Percentiles rank a stretch among this genome's conserved stretches.
phyloP scores from a whole-genome alignment of 2,329 filamentous ascomycete species.

The Clarireedia paspali region DNA sequence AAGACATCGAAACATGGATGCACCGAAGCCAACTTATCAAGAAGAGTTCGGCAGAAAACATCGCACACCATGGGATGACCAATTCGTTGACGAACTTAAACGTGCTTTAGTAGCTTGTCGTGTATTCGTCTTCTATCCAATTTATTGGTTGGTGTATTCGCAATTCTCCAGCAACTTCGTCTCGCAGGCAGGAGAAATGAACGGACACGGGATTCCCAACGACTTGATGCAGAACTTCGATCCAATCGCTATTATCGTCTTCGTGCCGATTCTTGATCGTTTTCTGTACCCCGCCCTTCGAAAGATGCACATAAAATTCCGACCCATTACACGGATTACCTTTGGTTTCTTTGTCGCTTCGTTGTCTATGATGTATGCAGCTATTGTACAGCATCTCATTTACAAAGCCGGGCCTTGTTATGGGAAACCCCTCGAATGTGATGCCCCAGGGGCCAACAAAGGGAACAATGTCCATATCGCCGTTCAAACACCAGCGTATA shows the following conservation, averaged over 20 bases:
- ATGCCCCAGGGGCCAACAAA: slow-evolving; percentile 3
- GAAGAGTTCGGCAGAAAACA: slow-evolving; percentile 35
- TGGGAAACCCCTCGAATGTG: slow-evolving; percentile 26
- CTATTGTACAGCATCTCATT: slow-evolving; percentile 37
- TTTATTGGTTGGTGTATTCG: slow-evolving; percentile 42
- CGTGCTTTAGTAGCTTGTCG: slow-evolving; percentile 53
- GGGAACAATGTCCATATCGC: slow-evolving; percentile 28
- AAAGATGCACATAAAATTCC: slow-evolving; percentile 46
- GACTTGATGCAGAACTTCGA: slow-evolving; percentile 55
- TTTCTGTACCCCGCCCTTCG: slow-evolving; percentile 51
- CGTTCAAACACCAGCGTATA: slow-evolving; percentile 38
- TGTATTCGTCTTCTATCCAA: slow-evolving; percentile 48
- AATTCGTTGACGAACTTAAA: slow-evolving; percentile 32
- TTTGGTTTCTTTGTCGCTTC: slow-evolving; percentile 49
- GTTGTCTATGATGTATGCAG: slow-evolving; percentile 6
- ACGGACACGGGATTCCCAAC: slow-evolving; percentile 46
- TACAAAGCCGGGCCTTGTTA: slow-evolving; percentile 55
- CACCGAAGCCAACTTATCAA: slow-evolving; percentile 56
- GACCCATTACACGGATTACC: slow-evolving; percentile 48
- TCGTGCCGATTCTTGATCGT: slow-evolving; percentile 44
- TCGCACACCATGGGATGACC: slow-evolving; percentile 38
- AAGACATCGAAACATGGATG: slow-evolving; percentile 42
- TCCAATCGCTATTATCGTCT: slow-evolving; percentile 50
- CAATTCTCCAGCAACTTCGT: slow-evolving; percentile 48
- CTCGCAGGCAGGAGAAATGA: slow-evolving; percentile 49